phyloP scores from a whole-genome alignment of 116 monocot species.

The Cymodocea nodosa region DNA sequence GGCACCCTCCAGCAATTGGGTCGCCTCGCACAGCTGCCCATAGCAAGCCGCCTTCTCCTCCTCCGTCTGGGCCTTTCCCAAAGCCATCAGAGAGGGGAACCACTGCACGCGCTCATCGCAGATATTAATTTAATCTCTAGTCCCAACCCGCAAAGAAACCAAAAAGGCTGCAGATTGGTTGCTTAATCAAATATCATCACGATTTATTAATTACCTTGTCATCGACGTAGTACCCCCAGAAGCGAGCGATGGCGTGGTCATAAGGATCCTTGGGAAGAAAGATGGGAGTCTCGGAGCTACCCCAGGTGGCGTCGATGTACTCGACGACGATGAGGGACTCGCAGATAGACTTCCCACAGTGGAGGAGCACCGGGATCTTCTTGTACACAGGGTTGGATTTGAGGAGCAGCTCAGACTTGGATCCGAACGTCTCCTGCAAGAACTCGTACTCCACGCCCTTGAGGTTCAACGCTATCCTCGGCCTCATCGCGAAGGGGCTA shows the following conservation, averaged over 20 bases:
- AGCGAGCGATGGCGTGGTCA: slow-evolving; percentile 8
- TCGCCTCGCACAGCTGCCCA: not conserved
- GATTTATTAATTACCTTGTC: not conserved
- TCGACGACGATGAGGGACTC: slow-evolving; percentile 16
- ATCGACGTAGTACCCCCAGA: slow-evolving; percentile 13
- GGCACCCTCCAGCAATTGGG: slow-evolving; percentile 11
- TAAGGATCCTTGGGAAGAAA: slow-evolving; percentile 3
- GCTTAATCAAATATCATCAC: no score
- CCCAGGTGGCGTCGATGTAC: slow-evolving; percentile 12
- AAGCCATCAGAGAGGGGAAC: not conserved
- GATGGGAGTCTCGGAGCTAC: not conserved
- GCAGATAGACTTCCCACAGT: not conserved
- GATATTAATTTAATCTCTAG: no score
- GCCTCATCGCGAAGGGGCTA: slow-evolving; percentile 13
- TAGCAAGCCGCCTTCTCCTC: not conserved
- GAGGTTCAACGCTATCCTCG: slow-evolving; percentile 10
- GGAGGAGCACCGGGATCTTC: slow-evolving; percentile 18
- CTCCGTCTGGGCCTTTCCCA: not conserved
- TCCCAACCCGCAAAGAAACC: no score
- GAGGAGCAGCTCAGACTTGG: slow-evolving; percentile 9
- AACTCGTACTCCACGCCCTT: slow-evolving; percentile 14
- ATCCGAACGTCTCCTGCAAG: slow-evolving; percentile 1
- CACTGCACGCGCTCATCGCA: no score
- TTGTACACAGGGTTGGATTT: slow-evolving; percentile 15
- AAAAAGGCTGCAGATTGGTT: no score